These are phyloP conservation scores for Stylonectria norvegica DNA, from an alignment of 2,329 filamentous ascomycete genomes.

Conservation along the genomic window DNA sequence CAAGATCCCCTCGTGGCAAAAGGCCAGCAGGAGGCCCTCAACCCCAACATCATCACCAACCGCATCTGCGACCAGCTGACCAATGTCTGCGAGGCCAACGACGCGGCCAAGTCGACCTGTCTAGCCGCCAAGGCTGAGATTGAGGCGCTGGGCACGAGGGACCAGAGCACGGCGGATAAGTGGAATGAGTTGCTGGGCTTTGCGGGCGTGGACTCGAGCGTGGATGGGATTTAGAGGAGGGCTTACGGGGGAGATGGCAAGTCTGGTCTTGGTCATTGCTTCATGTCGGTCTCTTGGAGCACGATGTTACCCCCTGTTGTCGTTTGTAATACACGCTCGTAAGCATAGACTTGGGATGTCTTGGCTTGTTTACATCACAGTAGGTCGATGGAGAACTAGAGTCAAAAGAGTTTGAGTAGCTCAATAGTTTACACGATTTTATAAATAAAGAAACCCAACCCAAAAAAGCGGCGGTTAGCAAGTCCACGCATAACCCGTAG, in stretches of 20 bases:
- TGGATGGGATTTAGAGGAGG: constrained; percentile 3
- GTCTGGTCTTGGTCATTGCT: no score
- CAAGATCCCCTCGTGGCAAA: constrained; percentile 58
- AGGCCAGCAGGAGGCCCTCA: constrained; percentile 62
- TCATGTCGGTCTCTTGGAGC: no score
- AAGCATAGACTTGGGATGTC: no score
- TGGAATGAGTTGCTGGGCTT: constrained; percentile 44
- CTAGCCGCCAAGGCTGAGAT: constrained; percentile 51
- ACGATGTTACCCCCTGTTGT: no score
- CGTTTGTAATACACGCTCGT: no score
- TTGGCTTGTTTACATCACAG: no score
- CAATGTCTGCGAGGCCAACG: constrained; percentile 63
- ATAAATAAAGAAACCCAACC: no score
- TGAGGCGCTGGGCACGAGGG: constrained; percentile 45
- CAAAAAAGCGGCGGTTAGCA: no score
- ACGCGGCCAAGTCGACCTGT: constrained; percentile 54
- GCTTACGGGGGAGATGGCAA: not conserved
- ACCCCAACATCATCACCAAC: constrained; percentile 73
- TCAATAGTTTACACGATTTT: no score
- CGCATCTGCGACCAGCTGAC: constrained; percentile 66
- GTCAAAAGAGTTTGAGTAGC: no score
- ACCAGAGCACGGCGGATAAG: constrained; percentile 46
- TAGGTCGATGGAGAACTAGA: no score
- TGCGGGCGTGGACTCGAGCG: constrained; percentile 21
- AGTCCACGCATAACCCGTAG: no score